Percentiles rank a stretch among this genome's conserved stretches.
phyloP scores from a whole-genome alignment of 176 grass and related monocot species.

The Microstegium vimineum region DNA sequence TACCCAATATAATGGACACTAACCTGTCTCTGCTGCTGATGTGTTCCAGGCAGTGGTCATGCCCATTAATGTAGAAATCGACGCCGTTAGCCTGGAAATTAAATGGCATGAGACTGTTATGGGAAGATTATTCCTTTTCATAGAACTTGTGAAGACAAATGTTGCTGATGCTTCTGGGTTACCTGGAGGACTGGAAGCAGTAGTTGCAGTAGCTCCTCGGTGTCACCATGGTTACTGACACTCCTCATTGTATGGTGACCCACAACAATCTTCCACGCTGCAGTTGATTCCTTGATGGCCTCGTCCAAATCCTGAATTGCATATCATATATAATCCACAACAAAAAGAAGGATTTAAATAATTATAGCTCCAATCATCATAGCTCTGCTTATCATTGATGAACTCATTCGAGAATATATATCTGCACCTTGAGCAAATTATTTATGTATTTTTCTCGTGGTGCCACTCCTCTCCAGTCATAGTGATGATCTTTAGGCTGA shows the following conservation, averaged over 20 bases:
- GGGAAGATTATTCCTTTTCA: not conserved
- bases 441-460: conserved; percentile 46
- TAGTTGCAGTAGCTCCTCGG: conserved; percentile 62
- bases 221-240: conserved; percentile 87
- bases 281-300: conserved; percentile 72
- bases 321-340: no score
- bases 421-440: conserved; percentile 54
- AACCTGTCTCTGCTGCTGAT: conserved; percentile 90
- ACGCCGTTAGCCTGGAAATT: conserved; percentile 42
- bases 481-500: conserved; percentile 34
- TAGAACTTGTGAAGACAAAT: no score
- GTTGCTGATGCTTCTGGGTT: not conserved
- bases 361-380: not conserved
- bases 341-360: not conserved
- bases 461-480: conserved; percentile 68
- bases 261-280: conserved; percentile 84
- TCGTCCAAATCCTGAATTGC: conserved; percentile 57
- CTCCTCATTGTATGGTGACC: conserved; percentile 96
- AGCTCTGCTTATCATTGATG: not conserved
- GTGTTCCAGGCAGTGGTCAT: conserved; percentile 94
- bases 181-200: conserved; percentile 90
- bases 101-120: not conserved
- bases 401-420: not conserved
- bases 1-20: not conserved
- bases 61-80: conserved; percentile 81